Percentiles rank a stretch among this genome's conserved stretches.
Evolutionary conservation across 164 flowering plant genomes (phyloP).

Genomic region (Taxillus chinensis): DNA sequence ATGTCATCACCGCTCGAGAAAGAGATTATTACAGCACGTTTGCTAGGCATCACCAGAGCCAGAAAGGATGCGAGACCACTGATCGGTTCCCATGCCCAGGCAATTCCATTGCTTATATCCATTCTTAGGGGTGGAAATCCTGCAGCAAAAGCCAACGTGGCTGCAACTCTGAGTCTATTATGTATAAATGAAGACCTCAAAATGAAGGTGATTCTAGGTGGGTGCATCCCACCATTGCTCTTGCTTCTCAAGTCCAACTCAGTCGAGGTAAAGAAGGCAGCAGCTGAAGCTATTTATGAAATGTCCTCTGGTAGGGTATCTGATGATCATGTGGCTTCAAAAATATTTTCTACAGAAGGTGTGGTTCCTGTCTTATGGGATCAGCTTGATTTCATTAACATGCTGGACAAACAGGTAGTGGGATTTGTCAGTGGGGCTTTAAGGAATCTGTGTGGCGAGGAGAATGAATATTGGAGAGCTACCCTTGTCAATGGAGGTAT

Average conservation of each 20-base stretch:
- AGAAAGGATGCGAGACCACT: slow-evolving; percentile 66
- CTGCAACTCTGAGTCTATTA: slow-evolving; percentile 46
- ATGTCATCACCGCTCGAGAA: slow-evolving; percentile 65
- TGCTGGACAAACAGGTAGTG: slow-evolving; percentile 70
- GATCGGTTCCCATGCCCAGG: slow-evolving; percentile 73
- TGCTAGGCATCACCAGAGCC: slow-evolving; percentile 55
- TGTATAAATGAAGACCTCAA: slow-evolving; percentile 77
- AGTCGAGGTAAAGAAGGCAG: slow-evolving; percentile 66
- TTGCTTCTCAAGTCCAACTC: slow-evolving; percentile 66
- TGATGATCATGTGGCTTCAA: slow-evolving; percentile 83
- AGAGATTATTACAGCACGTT: slow-evolving; percentile 64
- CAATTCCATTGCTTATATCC: slow-evolving; percentile 76
- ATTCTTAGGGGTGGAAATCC: slow-evolving; percentile 68
- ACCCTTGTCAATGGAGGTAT: slow-evolving; percentile 82
- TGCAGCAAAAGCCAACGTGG: slow-evolving; percentile 67
- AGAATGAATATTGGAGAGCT: slow-evolving; percentile 70
- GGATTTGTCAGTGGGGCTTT: slow-evolving; percentile 81
- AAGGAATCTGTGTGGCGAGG: slow-evolving; percentile 84
- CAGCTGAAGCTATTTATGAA: slow-evolving; percentile 81
- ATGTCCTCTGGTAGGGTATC: slow-evolving; percentile 77
- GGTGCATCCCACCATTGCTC: slow-evolving; percentile 79
- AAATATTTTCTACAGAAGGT: slow-evolving; percentile 84
- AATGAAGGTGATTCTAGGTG: slow-evolving; percentile 78
- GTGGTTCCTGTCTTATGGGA: slow-evolving; percentile 85
- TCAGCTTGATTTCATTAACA: slow-evolving; percentile 51